These are phyloP conservation scores for Neotropicomus parvogracilis DNA, from an alignment of 1,284 basidiomycete species.

Conservation along the genomic window DNA sequence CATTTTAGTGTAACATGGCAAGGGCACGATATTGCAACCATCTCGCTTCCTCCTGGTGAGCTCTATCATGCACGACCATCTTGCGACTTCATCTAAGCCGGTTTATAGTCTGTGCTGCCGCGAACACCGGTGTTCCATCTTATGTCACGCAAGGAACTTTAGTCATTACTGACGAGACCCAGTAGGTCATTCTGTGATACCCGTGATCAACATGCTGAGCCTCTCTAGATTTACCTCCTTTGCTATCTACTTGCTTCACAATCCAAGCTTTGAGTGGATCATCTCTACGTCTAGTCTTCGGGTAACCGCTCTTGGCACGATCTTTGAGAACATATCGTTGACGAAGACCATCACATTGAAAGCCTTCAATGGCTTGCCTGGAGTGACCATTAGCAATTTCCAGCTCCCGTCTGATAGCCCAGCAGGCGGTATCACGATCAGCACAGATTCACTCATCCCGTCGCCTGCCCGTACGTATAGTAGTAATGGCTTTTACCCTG, in stretches of 20 bases:
- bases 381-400: conserved; percentile 70
- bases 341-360: conserved; percentile 64
- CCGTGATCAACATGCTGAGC: neutral
- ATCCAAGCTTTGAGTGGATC: conserved; percentile 66
- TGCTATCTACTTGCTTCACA: conserved; percentile 65
- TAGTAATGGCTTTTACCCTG: neutral
- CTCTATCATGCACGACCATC: neutral
- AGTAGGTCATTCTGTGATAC: conserved; percentile 35
- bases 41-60: conserved; percentile 56
- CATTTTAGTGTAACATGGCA: conserved; percentile 57
- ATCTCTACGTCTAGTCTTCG: conserved; percentile 62
- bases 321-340: conserved; percentile 65
- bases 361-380: conserved; percentile 69
- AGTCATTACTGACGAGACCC: conserved; percentile 49
- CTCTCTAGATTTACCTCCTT: conserved; percentile 59
- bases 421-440: conserved; percentile 67
- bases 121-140: conserved; percentile 65
- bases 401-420: conserved; percentile 61
- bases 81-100: neutral
- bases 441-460: conserved; percentile 64
- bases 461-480: conserved; percentile 57
- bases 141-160: conserved; percentile 52
- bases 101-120: conserved; percentile 60
- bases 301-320: conserved; percentile 64
- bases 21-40: conserved; percentile 63